A percentile compares a stretch with the other conserved stretches of the same genome.
Evolutionary conservation across 2,329 filamentous ascomycete genomes (phyloP).

Genomic region (Blastomyces parvus): DNA sequence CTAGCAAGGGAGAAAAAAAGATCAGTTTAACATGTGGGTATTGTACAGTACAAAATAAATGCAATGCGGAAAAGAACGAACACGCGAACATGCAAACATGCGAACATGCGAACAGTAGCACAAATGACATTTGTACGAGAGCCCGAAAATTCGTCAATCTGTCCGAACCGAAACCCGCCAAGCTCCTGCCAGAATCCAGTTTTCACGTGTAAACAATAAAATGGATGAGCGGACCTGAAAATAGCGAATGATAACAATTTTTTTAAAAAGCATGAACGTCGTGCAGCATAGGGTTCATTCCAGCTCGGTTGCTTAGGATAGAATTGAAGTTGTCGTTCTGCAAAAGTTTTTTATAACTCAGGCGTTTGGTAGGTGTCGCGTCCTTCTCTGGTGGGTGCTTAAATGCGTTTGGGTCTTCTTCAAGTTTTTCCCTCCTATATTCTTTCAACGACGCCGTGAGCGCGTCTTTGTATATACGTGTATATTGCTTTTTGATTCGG

Average conservation of each 20-base stretch:
- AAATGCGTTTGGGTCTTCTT: neutral
- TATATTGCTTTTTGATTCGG: neutral
- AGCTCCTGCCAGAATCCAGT: constrained; percentile 1
- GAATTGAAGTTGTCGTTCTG: neutral
- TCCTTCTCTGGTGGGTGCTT: neutral
- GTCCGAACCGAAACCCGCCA: neutral
- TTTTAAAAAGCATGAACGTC: neutral
- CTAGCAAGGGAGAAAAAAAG: neutral
- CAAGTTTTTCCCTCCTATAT: neutral
- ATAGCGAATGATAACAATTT: neutral
- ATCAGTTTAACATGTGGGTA: neutral
- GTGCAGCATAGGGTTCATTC: neutral
- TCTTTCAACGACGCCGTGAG: neutral
- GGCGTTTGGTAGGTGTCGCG: neutral
- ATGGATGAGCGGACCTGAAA: no score
- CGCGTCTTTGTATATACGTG: no score
- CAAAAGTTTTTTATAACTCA: neutral
- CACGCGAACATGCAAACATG: no score
- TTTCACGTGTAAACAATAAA: no score
- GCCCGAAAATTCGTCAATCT: neutral
- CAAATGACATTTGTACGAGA: neutral
- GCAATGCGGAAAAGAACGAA: neutral
- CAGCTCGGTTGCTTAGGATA: neutral
- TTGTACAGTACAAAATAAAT: neutral
- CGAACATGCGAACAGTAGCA: no score